Evolutionary conservation across 331 rosid genomes (phyloP).

Genomic region (Malus hybrid): DNA sequence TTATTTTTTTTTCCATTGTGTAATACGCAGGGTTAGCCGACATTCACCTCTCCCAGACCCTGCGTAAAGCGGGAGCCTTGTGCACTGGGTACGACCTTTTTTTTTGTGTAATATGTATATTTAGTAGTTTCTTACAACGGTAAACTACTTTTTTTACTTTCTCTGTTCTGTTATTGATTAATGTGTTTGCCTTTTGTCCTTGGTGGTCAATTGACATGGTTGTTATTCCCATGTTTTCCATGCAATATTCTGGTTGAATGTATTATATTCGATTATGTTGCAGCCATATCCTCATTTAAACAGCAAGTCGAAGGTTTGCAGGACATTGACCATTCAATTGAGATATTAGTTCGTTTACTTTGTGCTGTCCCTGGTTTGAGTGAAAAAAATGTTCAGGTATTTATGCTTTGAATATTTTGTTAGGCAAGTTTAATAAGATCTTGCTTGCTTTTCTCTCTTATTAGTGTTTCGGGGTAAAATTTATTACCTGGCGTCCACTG

Average conservation of each 20-base stretch:
- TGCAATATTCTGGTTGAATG: not conserved
- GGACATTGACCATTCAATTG: constrained; percentile 56
- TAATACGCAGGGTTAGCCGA: too few relatives aligned
- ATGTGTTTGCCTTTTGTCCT: not conserved
- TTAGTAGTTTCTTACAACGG: not conserved
- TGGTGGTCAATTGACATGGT: not conserved
- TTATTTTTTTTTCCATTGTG: not conserved
- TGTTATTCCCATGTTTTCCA: not conserved
- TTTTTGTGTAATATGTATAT: not conserved
- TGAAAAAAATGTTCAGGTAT: constrained; percentile 97
- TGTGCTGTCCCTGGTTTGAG: constrained; percentile 93
- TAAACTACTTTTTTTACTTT: not conserved
- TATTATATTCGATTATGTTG: constrained; percentile 17
- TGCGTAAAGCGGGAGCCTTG: too few relatives aligned
- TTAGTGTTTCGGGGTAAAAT: not conserved
- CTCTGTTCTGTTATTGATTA: not conserved
- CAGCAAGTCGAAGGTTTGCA: constrained; percentile 75
- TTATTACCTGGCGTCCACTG: constrained; percentile 64
- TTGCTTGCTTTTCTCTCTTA: not conserved
- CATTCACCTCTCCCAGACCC: too few relatives aligned
- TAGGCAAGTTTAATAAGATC: not conserved
- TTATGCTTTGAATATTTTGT: not conserved
- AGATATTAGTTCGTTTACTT: constrained; percentile 69
- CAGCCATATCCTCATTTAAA: constrained; percentile 87
- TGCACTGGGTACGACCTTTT: too few relatives aligned